Conservation (phyloP, 257 asterid genomes). For the Solanum habrochaites region DNA sequence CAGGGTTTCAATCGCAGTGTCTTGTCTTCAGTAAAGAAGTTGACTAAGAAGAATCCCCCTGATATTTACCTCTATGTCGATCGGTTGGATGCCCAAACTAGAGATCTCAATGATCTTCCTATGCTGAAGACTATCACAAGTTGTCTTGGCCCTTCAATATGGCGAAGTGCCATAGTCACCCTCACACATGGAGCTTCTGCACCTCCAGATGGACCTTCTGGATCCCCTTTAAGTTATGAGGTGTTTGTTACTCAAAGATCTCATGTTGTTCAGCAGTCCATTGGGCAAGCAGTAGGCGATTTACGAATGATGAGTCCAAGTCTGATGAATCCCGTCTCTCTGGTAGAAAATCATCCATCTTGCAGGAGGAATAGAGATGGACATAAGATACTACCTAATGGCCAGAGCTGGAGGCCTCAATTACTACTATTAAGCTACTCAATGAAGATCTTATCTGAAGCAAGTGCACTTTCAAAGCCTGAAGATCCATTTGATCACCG, state of each 20-base stretch:
- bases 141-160: constrained; percentile 59
- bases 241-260: constrained; percentile 79
- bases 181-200: constrained; percentile 92
- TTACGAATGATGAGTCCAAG: constrained; percentile 82
- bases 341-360: constrained; percentile 80
- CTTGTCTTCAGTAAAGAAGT: constrained; percentile 47
- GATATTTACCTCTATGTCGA: constrained; percentile 87
- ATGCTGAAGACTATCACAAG: constrained; percentile 53
- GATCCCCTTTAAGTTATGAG: constrained; percentile 79
- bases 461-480: constrained; percentile 55
- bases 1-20: constrained; percentile 57
- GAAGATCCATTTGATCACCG: constrained; percentile 73
- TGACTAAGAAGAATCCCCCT: constrained; percentile 64
- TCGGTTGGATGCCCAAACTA: constrained; percentile 71
- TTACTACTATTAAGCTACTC: constrained; percentile 69
- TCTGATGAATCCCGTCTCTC: constrained; percentile 81
- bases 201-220: constrained; percentile 93
- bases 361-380: constrained; percentile 91
- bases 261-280: constrained; percentile 82
- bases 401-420: constrained; percentile 93
- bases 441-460: constrained; percentile 76
- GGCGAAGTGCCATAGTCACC: constrained; percentile 84
- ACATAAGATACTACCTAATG: constrained; percentile 85
- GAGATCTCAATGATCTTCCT: constrained; percentile 91
- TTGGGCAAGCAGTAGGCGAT: constrained; percentile 80